A percentile compares a stretch with the other conserved stretches of the same genome.
phyloP scores from a whole-genome alignment of 768 basidiomycete genomes.

The Leucocoprinus birnbaumii region DNA sequence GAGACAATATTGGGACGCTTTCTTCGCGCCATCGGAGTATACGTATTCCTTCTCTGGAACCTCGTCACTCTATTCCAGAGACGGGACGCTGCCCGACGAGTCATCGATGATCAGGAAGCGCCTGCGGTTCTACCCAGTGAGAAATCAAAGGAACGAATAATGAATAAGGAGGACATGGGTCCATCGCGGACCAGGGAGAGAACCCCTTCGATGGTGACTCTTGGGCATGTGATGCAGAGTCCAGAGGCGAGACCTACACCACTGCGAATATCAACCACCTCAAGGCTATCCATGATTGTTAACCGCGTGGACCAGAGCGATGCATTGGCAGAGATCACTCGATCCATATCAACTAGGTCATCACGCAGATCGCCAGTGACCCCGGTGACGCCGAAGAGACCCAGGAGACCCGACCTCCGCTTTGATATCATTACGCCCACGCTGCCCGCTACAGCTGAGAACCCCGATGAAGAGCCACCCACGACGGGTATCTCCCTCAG shows the following conservation, averaged over 20 bases:
- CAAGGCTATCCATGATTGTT: conserved; percentile 7
- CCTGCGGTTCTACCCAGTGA: neutral
- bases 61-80: conserved; percentile 43
- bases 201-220: neutral
- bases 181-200: neutral
- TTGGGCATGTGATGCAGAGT: neutral
- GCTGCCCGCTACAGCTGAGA: neutral
- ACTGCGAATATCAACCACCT: neutral
- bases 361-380: neutral
- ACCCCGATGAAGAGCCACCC: conserved; percentile 8
- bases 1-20: conserved; percentile 71
- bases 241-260: neutral
- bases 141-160: neutral
- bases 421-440: conserved; percentile 8
- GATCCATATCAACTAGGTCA: neutral
- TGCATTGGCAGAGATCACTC: neutral
- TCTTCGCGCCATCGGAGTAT: conserved; percentile 59
- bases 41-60: conserved; percentile 55
- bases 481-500: conserved; percentile 21
- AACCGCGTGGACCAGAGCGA: conserved; percentile 4
- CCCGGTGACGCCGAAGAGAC: neutral
- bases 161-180: neutral
- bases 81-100: neutral
- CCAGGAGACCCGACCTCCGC: conserved; percentile 7
- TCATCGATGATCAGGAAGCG: neutral